Evolutionary conservation across 2,329 filamentous ascomycete species (phyloP), one percentile per base, ranked within the genome.

Genomic region (Ophiocordyceps australis): DNA sequence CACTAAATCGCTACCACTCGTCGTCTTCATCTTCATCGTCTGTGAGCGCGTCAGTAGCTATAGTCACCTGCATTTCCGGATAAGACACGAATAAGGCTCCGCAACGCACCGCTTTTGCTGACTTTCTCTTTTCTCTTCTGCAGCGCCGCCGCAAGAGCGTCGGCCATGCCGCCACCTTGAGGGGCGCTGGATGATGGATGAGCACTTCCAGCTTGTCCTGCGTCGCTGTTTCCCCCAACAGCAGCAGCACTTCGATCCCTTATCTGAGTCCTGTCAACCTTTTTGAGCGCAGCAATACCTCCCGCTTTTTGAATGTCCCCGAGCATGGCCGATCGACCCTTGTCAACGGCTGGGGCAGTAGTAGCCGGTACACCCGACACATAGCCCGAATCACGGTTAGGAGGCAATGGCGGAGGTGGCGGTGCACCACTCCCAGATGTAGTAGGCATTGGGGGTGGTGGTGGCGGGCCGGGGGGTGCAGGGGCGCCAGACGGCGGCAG

Each of bases 51-150:
- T 40, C 29, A 31, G 33, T 20, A 29, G 3, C 17, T 4, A 9
- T 7, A 7, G 10, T 15, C 17, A 10, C 17, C 9, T 8, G 14
- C 10, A 24, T 21, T 24, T 14, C 14, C 22, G 13, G 22, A 30
- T 25, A 20, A 12, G 26, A 25, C 25, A 5, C 26, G 26, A 25
- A 7, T 7, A 10, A n/a, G n/a, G n/a, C n/a, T n/a, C n/a, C n/a
- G 7, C 5, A 21, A 75, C 80, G 71, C 70, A 94, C 86, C 86
- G 62, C 81, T 92, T 48, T 80, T 76, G 54, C 80, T 81, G 47
- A 94, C 86, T 62, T 92, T 93, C 51, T 82, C 72, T 60, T 94
- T 94, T 49, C 86, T 66, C 55, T 80, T 78, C 43, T 75, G 70
- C 39, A 85, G 52, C 30, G 76, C 78, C 32, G 71, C 75, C 31